A percentile compares a stretch with the other conserved stretches of the same genome.
Evolutionary conservation across 2,329 filamentous ascomycete genomes (phyloP).

Genomic region (Fusarium avenaceum): DNA sequence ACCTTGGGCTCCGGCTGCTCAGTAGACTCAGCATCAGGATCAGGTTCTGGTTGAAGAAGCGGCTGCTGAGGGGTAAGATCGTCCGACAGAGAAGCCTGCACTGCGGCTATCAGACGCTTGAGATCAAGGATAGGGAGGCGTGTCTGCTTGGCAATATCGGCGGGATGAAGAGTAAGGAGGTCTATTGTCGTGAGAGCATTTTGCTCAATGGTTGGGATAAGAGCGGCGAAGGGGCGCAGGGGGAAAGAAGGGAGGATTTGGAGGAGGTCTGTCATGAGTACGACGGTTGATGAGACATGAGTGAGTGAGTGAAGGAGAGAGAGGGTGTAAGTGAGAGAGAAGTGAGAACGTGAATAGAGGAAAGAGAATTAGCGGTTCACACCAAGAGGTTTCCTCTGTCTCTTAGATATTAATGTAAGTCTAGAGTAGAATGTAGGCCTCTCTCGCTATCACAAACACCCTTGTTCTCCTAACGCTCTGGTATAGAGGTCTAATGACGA

Average conservation of each 20-base stretch:
- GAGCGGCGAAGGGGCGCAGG: constrained; percentile 76
- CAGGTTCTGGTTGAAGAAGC: constrained; percentile 30
- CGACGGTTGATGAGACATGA: constrained; percentile 32
- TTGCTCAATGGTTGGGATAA: constrained; percentile 84
- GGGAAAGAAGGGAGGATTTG: constrained; percentile 86
- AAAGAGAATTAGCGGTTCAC: background rate
- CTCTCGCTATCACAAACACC: background rate
- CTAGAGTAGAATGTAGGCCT: background rate
- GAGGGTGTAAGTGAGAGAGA: constrained; percentile 31
- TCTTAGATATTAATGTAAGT: background rate
- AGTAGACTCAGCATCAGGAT: constrained; percentile 9
- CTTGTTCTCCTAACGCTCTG: constrained; percentile 3
- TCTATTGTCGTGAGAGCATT: constrained; percentile 84
- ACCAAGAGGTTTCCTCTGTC: background rate
- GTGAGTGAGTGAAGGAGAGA: background rate
- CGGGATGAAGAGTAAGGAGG: constrained; percentile 84
- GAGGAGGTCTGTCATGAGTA: constrained; percentile 85
- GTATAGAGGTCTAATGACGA: constrained; percentile 11
- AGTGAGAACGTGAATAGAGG: background rate
- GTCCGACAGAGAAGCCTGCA: constrained; percentile 75
- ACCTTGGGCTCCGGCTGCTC: constrained; percentile 11
- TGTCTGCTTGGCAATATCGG: constrained; percentile 88
- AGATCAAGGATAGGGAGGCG: constrained; percentile 85
- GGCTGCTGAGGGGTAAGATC: constrained; percentile 61
- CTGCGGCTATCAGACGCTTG: constrained; percentile 76